Base-by-base conservation (phyloP, 78 protist genomes). In the Dictyostelium firmibasis region DNA sequence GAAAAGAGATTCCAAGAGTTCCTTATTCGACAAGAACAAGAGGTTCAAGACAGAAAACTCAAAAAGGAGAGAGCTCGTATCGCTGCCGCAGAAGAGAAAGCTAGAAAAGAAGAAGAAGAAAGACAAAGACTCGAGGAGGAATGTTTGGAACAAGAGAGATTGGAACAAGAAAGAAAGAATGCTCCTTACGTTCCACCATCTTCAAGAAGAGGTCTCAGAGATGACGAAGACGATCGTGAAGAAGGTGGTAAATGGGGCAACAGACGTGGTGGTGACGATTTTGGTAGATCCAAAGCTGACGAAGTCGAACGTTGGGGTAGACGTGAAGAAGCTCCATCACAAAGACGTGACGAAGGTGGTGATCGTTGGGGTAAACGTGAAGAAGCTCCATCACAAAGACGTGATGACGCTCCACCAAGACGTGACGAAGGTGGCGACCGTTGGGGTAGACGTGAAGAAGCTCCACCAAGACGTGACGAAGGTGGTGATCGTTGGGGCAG, bases 61-160 rank as follows among this genome's bases (percentile, higher is more conserved):
- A 47, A 85, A 81, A 92, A 33, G 64, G 82, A 76, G 35, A 57
- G 76, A 74, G 81, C 83, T 75, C 83, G 81, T 44, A 41, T 85
- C 20, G 53, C 67, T 20, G 81, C 83, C 33, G 85, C 69, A 7
- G 92, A 85, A 57, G 84, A 75, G 27, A 72, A 74, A 57, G 76
- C 60, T 18, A 27, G 35, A 27, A 70, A 82, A 47, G 96, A 82
- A 25, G 87, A 91, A 70, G 83, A 91, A 44, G 62, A 41, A 10
- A 79, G 47, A 60, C 36, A 44, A 64, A 29, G 35, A 16, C 44
- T 44, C 27, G 62, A 78, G 18, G 74, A 84, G 67, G 92, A 50
- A 70, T 16, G 44, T 44, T 64, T 33, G 36, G 44, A 23, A 5
- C 13, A 41, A 18, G 92, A 74, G 14, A 38, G 57, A 25, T 31